Conservation (phyloP, 352 stramenopile species). For the Phytopythium mirpurense region DNA sequence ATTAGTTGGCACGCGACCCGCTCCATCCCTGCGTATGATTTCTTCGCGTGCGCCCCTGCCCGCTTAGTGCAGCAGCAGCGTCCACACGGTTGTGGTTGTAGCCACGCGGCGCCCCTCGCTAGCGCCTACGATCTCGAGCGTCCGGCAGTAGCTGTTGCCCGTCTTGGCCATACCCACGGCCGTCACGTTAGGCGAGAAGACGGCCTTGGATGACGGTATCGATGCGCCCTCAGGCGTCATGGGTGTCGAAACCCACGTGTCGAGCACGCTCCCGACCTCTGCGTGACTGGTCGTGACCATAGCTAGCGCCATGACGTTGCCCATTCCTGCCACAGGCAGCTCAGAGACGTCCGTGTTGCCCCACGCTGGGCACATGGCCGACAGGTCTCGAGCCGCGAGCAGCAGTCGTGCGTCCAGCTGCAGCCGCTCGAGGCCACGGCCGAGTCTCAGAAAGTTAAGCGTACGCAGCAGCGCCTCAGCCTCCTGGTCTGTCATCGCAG, state of each 20-base stretch:
- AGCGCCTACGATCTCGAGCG: neutral
- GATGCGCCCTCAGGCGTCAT: too few relatives aligned
- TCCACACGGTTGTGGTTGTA: slow-evolving; percentile 15
- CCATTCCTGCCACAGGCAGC: neutral
- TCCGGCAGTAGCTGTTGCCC: slow-evolving; percentile 11
- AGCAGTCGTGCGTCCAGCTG: slow-evolving; percentile 24
- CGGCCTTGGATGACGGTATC: slow-evolving; percentile 6
- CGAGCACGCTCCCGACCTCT: slow-evolving; percentile 16
- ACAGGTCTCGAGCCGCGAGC: slow-evolving; percentile 24
- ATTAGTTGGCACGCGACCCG: too few relatives aligned
- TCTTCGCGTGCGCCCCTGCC: too few relatives aligned
- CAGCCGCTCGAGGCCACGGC: slow-evolving; percentile 14
- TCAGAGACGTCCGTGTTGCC: slow-evolving; percentile 2
- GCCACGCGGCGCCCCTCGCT: neutral
- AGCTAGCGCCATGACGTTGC: slow-evolving; percentile 14
- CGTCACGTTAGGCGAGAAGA: slow-evolving; percentile 20
- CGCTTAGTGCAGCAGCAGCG: slow-evolving; percentile 17
- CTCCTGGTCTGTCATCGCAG: slow-evolving; percentile 16
- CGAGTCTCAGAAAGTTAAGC: slow-evolving; percentile 27
- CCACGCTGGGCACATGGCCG: slow-evolving; percentile 11
- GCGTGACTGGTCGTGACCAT: slow-evolving; percentile 13
- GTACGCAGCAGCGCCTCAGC: slow-evolving; percentile 18
- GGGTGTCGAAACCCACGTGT: too few relatives aligned
- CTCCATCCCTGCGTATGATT: too few relatives aligned
- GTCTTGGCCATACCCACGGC: slow-evolving; percentile 22